Conservation (phyloP, 495 filamentous ascomycete genomes). For the Penicillium canariense region DNA sequence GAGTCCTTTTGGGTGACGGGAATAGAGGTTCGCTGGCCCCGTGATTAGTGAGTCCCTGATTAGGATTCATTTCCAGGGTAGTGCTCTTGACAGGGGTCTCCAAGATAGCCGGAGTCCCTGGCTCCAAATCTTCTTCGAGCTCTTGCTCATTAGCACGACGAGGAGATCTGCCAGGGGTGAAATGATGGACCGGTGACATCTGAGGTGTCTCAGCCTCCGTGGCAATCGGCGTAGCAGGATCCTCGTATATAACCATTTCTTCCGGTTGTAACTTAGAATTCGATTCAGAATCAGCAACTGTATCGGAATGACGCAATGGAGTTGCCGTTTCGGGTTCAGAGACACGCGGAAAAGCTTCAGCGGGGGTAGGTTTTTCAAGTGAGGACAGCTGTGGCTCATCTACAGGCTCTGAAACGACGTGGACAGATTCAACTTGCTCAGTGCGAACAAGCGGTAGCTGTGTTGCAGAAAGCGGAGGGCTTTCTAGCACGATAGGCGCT, state of each 20-base stretch:
- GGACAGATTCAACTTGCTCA: conserved; percentile 1
- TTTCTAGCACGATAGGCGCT: conserved; percentile 26
- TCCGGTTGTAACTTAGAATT: conserved; percentile 17
- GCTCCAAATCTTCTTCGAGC: background rate
- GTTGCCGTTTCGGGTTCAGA: background rate
- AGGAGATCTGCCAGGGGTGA: conserved; percentile 15
- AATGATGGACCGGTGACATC: conserved; percentile 9
- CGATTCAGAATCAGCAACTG: conserved; percentile 8
- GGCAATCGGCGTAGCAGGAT: conserved; percentile 33
- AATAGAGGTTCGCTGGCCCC: conserved; percentile 12
- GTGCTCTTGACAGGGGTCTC: conserved; percentile 8
- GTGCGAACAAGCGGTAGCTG: conserved; percentile 11
- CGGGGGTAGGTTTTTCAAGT: conserved; percentile 9
- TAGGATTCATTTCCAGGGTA: conserved; percentile 13
- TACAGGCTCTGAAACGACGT: conserved; percentile 7
- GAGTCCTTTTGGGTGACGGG: conserved; percentile 20
- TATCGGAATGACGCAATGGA: conserved; percentile 5
- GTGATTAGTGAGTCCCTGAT: conserved; percentile 2
- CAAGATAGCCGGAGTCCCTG: background rate
- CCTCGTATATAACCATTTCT: conserved; percentile 43
- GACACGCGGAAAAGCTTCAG: conserved; percentile 5
- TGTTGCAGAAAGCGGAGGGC: conserved; percentile 23
- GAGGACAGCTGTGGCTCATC: conserved; percentile 16
- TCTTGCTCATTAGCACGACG: conserved; percentile 2
- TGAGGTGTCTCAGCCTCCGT: conserved; percentile 1